Conservation (phyloP, 257 asterid species). For the Rehmannia glutinosa region DNA sequence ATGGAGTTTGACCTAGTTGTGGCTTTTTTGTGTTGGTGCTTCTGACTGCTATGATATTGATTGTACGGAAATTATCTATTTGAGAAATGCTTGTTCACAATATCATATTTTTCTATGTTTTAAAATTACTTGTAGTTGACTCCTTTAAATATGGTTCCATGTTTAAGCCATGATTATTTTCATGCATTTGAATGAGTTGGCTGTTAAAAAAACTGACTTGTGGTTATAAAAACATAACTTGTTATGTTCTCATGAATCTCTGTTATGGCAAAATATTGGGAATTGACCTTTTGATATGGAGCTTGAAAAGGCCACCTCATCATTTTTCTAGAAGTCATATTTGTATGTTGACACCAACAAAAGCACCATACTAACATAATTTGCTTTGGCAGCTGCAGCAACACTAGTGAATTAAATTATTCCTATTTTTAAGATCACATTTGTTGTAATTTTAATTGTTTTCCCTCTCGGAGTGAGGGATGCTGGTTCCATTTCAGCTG, state of each 20-base stretch:
- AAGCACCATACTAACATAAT: not conserved
- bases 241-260: not conserved
- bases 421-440: not conserved
- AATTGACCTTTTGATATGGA: not conserved
- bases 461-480: too few species aligned
- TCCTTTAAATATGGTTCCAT: not conserved
- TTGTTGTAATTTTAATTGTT: not conserved
- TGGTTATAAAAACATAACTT: not conserved
- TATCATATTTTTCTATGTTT: not conserved
- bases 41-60: not conserved
- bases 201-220: conserved; percentile 7
- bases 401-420: too few species aligned
- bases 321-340: not conserved
- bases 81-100: conserved; percentile 3
- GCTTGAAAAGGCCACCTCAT: conserved; percentile 1
- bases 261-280: not conserved
- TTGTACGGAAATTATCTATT: not conserved
- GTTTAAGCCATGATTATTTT: not conserved
- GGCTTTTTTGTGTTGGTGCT: not conserved
- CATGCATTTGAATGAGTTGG: not conserved
- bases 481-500: too few species aligned
- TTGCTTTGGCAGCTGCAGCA: too few species aligned
- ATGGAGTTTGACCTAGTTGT: conserved; percentile 20
- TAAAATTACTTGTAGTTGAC: not conserved
- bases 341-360: not conserved